Percentiles rank a stretch among this genome's conserved stretches.
These are phyloP conservation scores for Gossypium lobatum DNA, from an alignment of 441 rosid genomes.

Conservation along the genomic window DNA sequence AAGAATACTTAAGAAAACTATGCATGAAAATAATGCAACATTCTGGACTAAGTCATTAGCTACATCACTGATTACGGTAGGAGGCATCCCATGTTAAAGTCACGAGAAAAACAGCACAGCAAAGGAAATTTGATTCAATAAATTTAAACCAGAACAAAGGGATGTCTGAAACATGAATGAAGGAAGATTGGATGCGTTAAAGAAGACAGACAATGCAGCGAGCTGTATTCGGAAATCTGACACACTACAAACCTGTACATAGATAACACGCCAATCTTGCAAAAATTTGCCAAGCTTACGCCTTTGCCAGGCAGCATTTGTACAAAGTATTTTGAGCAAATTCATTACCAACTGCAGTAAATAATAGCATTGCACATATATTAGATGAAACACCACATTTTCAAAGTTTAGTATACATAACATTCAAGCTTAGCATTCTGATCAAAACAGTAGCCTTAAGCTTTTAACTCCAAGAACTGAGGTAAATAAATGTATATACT, in stretches of 20 bases:
- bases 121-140: neutral
- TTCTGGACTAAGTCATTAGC: neutral
- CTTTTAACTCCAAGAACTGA: neutral
- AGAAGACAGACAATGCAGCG: conserved; percentile 2
- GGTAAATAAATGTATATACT: neutral
- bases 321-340: conserved; percentile 84
- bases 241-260: conserved; percentile 53
- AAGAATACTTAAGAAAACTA: neutral
- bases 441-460: neutral
- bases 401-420: neutral
- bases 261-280: conserved; percentile 89
- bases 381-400: conserved; percentile 22
- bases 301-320: conserved; percentile 98
- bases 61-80: neutral
- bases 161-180: neutral
- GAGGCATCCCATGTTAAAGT: neutral
- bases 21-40: neutral
- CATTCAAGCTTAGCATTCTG: neutral
- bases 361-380: conserved; percentile 17
- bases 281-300: conserved; percentile 93
- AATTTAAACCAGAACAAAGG: neutral
- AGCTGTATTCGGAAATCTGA: conserved; percentile 8
- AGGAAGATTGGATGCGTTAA: neutral
- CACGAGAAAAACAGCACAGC: neutral
- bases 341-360: conserved; percentile 75